Evolutionary conservation across 768 basidiomycete species (phyloP).

Genomic region (Termitomyces sp.): DNA sequence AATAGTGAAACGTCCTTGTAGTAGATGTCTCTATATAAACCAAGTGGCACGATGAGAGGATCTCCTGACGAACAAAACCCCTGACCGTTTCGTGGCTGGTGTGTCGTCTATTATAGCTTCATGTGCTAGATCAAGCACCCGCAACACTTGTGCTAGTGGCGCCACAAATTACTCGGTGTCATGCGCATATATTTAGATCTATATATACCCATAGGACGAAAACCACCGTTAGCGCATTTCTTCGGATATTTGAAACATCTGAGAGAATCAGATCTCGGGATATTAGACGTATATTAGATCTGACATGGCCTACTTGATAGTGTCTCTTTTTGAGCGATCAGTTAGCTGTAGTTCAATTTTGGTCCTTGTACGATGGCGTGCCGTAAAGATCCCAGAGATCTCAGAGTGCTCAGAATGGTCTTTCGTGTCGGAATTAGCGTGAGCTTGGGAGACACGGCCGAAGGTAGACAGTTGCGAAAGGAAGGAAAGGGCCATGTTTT

Average conservation of each 20-base stretch:
- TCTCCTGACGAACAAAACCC: constrained; percentile 2
- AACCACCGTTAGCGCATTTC: constrained; percentile 33
- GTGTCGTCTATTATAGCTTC: constrained; percentile 54
- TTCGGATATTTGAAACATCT: constrained; percentile 32
- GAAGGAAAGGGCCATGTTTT: constrained; percentile 33
- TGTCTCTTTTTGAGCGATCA: constrained; percentile 26
- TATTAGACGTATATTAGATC: constrained; percentile 7
- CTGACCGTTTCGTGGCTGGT: constrained; percentile 63
- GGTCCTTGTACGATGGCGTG: constrained; percentile 15
- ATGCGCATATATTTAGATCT: constrained; percentile 8
- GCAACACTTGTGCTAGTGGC: constrained; percentile 61
- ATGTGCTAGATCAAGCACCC: constrained; percentile 65
- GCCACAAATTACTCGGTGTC: not conserved
- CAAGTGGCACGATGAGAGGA: not conserved
- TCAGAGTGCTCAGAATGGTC: constrained; percentile 12
- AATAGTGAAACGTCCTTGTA: constrained; percentile 85
- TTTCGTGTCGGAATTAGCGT: not conserved
- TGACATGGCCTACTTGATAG: constrained; percentile 21
- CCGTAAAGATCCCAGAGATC: not conserved
- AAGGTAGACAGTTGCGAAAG: constrained; percentile 31
- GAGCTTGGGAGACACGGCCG: constrained; percentile 10
- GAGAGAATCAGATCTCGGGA: constrained; percentile 1
- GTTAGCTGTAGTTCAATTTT: constrained; percentile 32
- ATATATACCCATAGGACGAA: constrained; percentile 35
- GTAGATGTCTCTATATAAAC: constrained; percentile 66